These are phyloP conservation scores for Ophiorrhiza pumila DNA, from an alignment of 257 asterid genomes.

Conservation along the genomic window DNA sequence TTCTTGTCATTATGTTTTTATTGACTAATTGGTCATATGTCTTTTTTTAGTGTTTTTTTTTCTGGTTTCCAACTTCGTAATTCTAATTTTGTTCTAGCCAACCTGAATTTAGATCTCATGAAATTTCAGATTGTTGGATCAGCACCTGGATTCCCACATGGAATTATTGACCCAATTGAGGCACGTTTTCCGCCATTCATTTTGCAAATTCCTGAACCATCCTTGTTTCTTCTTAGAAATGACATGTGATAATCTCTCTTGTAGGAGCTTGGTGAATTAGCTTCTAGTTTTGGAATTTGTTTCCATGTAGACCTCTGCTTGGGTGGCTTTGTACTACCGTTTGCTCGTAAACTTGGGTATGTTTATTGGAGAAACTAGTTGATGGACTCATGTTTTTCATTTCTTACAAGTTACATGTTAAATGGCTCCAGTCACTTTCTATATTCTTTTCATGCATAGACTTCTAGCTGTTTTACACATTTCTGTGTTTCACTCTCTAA, in stretches of 20 bases:
- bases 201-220: slow-evolving; percentile 16
- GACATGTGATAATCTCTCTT: slow-evolving; percentile 17
- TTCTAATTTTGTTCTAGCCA: background rate
- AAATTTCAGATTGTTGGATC: slow-evolving; percentile 88
- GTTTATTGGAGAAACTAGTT: slow-evolving; percentile 13
- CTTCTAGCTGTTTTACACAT: background rate
- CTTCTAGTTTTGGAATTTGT: slow-evolving; percentile 61
- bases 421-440: background rate
- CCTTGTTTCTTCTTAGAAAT: slow-evolving; percentile 19
- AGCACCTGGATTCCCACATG: slow-evolving; percentile 99
- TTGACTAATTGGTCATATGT: no score
- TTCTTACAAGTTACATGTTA: background rate
- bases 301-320: slow-evolving; percentile 98
- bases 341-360: slow-evolving; percentile 98
- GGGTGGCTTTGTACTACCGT: slow-evolving; percentile 96
- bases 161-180: slow-evolving; percentile 97
- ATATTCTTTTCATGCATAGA: background rate
- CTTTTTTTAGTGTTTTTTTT: background rate
- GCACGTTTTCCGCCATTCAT: slow-evolving; percentile 32
- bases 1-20: background rate
- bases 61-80: background rate
- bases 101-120: slow-evolving; percentile 11
- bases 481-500: background rate
- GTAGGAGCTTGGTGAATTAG: slow-evolving; percentile 93
- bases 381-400: background rate